Base-by-base conservation (phyloP, 75 land plant genomes). In the Cryptomeria japonica region DNA sequence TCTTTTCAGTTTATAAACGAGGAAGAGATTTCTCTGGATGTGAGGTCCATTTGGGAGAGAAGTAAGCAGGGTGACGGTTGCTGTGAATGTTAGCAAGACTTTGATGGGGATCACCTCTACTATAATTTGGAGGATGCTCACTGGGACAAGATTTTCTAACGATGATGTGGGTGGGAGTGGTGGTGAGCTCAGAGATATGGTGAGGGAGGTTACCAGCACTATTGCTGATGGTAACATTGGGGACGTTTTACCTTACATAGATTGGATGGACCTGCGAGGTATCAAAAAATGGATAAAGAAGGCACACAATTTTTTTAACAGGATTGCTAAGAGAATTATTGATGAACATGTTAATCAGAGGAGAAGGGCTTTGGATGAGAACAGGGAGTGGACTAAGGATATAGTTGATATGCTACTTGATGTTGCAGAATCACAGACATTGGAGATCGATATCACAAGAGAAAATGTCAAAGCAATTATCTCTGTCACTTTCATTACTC, bases 341-440 rank as follows among this genome's bases (percentile, higher is more conserved):
- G 94, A 92, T 46, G 93, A 93, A 2, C 94, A 91, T 79, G n/a
- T 91, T 72, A 76, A 53, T 61, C 89, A 88, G n/a, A 76, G 61
- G 14, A 88, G 16, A 80, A 87, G 47, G 80, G 38, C 25, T 19
- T 8, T 47, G 19, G 37, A 78, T n/a, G 49, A 13, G 18, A 6
- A 34, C n/a, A 86, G 84, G 41, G 89, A 85, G 19, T 76, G 9
- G 0, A 87, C 46, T 19, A 83, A 84, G 2, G 94, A 95, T 77
- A 92, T 95, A 91, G 94, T 95, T 39, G 96, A 95, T 64, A 93
- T 93, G 6, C 83, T 95, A 34, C 87, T 93, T 5, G 91, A 44
- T 42, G 16, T 44, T 3, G 47, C 3, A 3, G 47, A 44, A 9
- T 41, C 31, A 1, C n/a, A 80, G 42, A 80, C 28, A 1, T 22